phyloP scores from a whole-genome alignment of 305 asterid genomes.

The Nicotiana rustica region DNA sequence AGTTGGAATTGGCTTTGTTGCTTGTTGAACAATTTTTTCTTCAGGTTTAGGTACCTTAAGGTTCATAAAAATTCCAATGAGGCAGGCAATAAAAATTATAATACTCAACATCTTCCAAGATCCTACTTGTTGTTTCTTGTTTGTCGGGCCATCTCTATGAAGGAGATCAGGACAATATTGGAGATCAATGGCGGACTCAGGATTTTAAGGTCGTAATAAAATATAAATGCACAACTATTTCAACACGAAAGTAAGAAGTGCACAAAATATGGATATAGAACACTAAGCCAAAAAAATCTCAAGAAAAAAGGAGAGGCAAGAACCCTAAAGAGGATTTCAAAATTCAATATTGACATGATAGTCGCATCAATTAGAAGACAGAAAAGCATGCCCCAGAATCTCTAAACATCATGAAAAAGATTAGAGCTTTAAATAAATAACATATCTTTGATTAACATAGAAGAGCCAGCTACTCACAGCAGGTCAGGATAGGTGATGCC shows the following conservation, averaged over 20 bases:
- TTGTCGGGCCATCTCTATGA: no score
- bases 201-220: no score
- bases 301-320: no score
- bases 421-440: not conserved
- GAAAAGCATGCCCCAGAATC: not conserved
- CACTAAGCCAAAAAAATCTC: no score
- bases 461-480: not conserved
- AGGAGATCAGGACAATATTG: no score
- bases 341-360: not conserved
- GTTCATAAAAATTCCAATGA: not conserved
- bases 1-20: not conserved
- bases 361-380: not conserved
- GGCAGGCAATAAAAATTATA: not conserved
- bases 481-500: not conserved
- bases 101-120: not conserved
- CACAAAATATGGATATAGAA: no score
- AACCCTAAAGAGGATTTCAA: not conserved
- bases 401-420: not conserved
- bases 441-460: constrained; percentile 12
- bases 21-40: not conserved
- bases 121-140: not conserved
- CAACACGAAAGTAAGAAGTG: no score
- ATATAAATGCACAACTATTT: no score
- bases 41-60: not conserved
- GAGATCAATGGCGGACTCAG: no score